phyloP scores from a whole-genome alignment of 768 basidiomycete species.

The Suillus decipiens region DNA sequence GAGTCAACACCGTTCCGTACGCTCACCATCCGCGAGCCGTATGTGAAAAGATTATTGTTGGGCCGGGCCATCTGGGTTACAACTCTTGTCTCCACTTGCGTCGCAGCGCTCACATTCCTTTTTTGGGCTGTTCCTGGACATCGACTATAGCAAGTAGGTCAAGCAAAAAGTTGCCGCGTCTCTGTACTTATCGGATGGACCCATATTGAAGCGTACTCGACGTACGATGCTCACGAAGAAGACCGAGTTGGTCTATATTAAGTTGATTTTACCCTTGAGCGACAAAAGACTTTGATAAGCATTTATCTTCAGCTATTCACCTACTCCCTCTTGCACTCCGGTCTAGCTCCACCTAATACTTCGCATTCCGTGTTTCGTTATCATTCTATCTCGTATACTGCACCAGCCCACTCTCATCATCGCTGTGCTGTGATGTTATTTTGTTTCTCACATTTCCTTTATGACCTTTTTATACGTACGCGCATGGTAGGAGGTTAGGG shows the following conservation, averaged over 20 bases:
- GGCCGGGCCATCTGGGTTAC: constrained; percentile 93
- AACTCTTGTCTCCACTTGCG: constrained; percentile 73
- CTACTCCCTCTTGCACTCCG: constrained; percentile 1
- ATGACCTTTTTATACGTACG: constrained; percentile 14
- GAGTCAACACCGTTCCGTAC: constrained; percentile 98
- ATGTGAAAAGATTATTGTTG: constrained; percentile 87
- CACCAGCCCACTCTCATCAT: background rate
- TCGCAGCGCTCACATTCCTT: constrained; percentile 81
- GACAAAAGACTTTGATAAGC: constrained; percentile 8
- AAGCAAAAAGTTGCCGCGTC: background rate
- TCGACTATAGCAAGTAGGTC: constrained; percentile 54
- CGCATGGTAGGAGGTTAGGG: constrained; percentile 11
- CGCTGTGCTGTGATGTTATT: constrained; percentile 9
- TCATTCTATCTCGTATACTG: constrained; percentile 7
- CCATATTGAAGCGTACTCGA: constrained; percentile 2
- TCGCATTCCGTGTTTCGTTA: constrained; percentile 8
- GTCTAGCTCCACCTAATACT: constrained; percentile 5
- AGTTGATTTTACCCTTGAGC: constrained; percentile 4
- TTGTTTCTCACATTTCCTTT: constrained; percentile 9
- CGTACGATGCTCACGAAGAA: constrained; percentile 11
- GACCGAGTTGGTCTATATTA: constrained; percentile 2
- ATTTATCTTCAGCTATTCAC: constrained; percentile 8
- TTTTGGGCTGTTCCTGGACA: constrained; percentile 98
- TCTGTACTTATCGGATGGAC: constrained; percentile 2
- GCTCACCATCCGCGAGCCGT: constrained; percentile 88